These are phyloP conservation scores for Saccharomycopsis capsularis DNA, from an alignment of 805 yeast genomes.

Conservation along the genomic window DNA sequence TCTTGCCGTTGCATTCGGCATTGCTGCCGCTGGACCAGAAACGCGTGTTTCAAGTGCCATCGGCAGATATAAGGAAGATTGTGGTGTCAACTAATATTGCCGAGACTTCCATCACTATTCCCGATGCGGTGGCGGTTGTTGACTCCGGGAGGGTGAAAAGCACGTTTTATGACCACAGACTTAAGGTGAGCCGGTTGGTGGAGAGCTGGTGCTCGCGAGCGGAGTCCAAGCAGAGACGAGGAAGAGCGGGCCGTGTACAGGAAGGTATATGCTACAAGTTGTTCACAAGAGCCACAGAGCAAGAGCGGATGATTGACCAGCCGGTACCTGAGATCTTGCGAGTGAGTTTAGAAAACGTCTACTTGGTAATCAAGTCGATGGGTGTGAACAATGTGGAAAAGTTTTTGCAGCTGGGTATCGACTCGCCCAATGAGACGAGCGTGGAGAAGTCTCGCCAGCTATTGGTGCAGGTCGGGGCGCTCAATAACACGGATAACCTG, in stretches of 20 bases:
- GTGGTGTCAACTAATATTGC: constrained; percentile 92
- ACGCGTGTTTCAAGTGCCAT: constrained; percentile 48
- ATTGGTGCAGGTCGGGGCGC: constrained; percentile 68
- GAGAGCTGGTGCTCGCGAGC: constrained; percentile 90
- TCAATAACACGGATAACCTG: constrained; percentile 30
- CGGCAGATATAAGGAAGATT: constrained; percentile 44
- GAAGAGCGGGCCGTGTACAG: constrained; percentile 96
- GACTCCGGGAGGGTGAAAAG: constrained; percentile 85
- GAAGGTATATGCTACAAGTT: constrained; percentile 77
- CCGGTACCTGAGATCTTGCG: constrained; percentile 89
- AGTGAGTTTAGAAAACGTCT: constrained; percentile 75
- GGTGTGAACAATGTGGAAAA: constrained; percentile 65
- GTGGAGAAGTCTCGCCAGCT: constrained; percentile 44
- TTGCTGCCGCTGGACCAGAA: constrained; percentile 77
- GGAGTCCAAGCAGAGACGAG: constrained; percentile 84
- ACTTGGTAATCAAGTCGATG: constrained; percentile 82
- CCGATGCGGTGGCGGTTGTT: constrained; percentile 88
- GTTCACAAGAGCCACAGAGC: constrained; percentile 57
- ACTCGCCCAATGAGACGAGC: constrained; percentile 59
- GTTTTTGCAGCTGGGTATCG: constrained; percentile 71
- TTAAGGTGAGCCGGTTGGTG: constrained; percentile 61
- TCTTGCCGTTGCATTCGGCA: constrained; percentile 78
- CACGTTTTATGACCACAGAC: constrained; percentile 58
- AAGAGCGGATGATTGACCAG: constrained; percentile 50
- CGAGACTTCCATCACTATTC: constrained; percentile 93